These are phyloP conservation scores for Lentinula lateritia DNA, from an alignment of 768 basidiomycete genomes.

Conservation along the genomic window DNA sequence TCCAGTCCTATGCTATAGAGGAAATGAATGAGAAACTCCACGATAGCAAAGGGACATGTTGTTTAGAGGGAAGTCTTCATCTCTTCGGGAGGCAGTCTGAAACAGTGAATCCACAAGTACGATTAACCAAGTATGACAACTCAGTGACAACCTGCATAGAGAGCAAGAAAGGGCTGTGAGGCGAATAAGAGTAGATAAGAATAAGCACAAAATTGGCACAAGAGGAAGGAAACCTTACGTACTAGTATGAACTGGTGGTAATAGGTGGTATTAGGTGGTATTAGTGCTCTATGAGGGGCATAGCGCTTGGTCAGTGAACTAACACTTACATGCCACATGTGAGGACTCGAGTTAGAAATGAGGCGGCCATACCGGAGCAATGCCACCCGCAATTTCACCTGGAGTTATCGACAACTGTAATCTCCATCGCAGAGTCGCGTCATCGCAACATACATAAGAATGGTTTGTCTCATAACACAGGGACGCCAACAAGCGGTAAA, in stretches of 20 bases:
- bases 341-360: slow-evolving; percentile 36
- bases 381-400: slow-evolving; percentile 8
- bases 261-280: too few relatives aligned
- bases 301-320: too few relatives aligned
- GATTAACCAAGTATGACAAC: neutral
- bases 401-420: slow-evolving; percentile 46
- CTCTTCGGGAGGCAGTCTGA: slow-evolving; percentile 9
- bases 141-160: slow-evolving; percentile 27
- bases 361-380: slow-evolving; percentile 30
- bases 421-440: slow-evolving; percentile 62
- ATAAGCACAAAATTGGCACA: neutral
- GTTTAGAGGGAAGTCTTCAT: slow-evolving; percentile 1
- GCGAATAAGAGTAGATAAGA: too few relatives aligned
- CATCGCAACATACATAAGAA: slow-evolving; percentile 33
- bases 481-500: neutral
- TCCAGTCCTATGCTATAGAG: slow-evolving; percentile 40
- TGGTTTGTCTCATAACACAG: slow-evolving; percentile 8
- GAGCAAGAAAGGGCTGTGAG: slow-evolving; percentile 23
- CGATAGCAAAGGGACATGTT: slow-evolving; percentile 14
- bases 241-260: too few relatives aligned
- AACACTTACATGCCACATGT: slow-evolving; percentile 9
- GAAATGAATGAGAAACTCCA: slow-evolving; percentile 8
- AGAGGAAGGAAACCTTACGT: too few relatives aligned
- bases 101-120: neutral
- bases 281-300: too few relatives aligned